A percentile compares a stretch with the other conserved stretches of the same genome.
phyloP scores from a whole-genome alignment of 148 eudicot genomes.

The Chenopodium album region DNA sequence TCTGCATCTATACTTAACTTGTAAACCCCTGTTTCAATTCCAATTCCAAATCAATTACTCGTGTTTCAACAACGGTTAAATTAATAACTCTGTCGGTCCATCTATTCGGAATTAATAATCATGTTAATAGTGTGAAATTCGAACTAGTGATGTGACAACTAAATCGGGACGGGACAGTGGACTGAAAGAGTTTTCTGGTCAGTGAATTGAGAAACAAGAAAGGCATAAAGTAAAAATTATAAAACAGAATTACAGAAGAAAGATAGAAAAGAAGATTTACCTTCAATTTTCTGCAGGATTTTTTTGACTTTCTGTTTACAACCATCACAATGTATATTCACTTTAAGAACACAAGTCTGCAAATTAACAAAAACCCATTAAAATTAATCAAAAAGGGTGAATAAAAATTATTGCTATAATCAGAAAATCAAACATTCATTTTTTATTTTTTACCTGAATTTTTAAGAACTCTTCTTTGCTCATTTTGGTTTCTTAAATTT shows the following conservation, averaged over 20 bases:
- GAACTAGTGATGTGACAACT: no score
- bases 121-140: neutral
- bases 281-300: conserved; percentile 91
- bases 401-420: neutral
- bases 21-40: conserved; percentile 59
- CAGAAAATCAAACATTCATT: neutral
- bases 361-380: conserved; percentile 37
- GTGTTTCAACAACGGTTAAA: neutral
- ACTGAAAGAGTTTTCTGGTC: neutral
- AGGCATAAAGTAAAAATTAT: conserved; percentile 5
- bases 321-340: conserved; percentile 96
- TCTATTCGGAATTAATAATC: neutral
- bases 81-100: neutral
- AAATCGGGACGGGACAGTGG: neutral
- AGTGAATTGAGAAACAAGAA: conserved; percentile 25
- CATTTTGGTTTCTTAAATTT: conserved; percentile 33
- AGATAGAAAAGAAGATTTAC: conserved; percentile 40
- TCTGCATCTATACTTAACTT: conserved; percentile 64
- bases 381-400: conserved; percentile 3
- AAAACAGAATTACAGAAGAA: conserved; percentile 3
- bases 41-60: neutral
- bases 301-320: conserved; percentile 93
- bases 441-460: conserved; percentile 57
- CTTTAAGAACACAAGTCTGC: conserved; percentile 97
- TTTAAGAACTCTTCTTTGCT: conserved; percentile 96